phyloP scores from a whole-genome alignment of 2,329 filamentous ascomycete genomes.

The Tolypocladium sp. region DNA sequence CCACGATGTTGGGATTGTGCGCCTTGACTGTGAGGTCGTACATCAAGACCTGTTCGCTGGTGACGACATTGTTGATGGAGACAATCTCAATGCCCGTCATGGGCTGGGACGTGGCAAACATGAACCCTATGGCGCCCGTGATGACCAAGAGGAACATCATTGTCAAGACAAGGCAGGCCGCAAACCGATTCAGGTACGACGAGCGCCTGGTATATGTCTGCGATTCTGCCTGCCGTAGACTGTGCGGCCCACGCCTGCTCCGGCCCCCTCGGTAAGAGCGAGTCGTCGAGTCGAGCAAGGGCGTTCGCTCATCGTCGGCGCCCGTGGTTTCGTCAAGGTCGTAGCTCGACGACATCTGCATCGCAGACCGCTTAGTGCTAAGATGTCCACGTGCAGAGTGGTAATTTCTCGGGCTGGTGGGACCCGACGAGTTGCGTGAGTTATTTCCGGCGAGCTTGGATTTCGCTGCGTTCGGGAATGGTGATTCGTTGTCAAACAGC shows the following conservation, averaged over 20 bases:
- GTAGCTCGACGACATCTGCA: slow-evolving; percentile 55
- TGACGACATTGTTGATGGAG: slow-evolving; percentile 80
- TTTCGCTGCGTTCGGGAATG: slow-evolving; percentile 60
- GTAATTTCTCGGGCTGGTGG: slow-evolving; percentile 58
- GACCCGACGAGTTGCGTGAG: slow-evolving; percentile 55
- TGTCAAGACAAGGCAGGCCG: slow-evolving; percentile 79
- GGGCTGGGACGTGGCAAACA: slow-evolving; percentile 86
- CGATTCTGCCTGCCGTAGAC: slow-evolving; percentile 63
- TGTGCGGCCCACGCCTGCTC: slow-evolving; percentile 44
- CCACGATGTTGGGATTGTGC: slow-evolving; percentile 86
- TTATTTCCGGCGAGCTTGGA: slow-evolving; percentile 50
- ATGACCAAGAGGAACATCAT: slow-evolving; percentile 74
- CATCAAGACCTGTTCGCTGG: slow-evolving; percentile 91
- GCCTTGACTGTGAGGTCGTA: slow-evolving; percentile 82
- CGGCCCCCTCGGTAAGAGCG: slow-evolving; percentile 51
- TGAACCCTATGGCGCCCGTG: slow-evolving; percentile 77
- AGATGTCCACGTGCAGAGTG: slow-evolving; percentile 24
- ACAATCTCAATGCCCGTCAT: slow-evolving; percentile 70
- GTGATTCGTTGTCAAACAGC: slow-evolving; percentile 68
- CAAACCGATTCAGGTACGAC: slow-evolving; percentile 62
- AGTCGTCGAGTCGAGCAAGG: slow-evolving; percentile 56
- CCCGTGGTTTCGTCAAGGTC: slow-evolving; percentile 73
- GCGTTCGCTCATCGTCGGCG: slow-evolving; percentile 82
- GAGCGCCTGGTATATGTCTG: slow-evolving; percentile 56
- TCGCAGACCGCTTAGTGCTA: slow-evolving; percentile 39